phyloP scores from a whole-genome alignment of 148 eudicot genomes.

The Rhododendron molle region DNA sequence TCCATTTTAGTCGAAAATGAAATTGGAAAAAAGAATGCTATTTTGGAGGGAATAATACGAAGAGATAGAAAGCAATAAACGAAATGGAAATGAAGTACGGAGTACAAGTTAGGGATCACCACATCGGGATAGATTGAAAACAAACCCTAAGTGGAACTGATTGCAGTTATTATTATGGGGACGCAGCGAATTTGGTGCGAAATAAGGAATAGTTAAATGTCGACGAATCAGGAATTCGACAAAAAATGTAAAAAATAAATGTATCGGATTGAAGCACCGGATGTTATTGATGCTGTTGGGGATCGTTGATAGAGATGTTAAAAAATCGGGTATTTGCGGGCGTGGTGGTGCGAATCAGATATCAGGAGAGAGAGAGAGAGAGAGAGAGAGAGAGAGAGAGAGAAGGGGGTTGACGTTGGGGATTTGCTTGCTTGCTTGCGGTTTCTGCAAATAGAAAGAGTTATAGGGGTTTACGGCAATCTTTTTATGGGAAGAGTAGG shows the following conservation, averaged over 20 bases:
- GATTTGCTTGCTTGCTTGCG: not conserved
- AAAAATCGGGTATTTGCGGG: not conserved
- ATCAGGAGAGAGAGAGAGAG: not conserved
- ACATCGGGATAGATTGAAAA: not conserved
- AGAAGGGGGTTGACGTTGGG: not conserved
- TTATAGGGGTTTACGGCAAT: not conserved
- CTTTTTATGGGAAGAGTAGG: not conserved
- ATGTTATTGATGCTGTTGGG: not conserved
- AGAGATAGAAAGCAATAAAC: not conserved
- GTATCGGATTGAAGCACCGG: not conserved
- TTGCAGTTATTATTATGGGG: not conserved
- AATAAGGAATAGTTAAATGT: not conserved
- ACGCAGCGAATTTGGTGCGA: not conserved
- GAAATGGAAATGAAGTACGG: not conserved
- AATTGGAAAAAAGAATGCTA: not conserved
- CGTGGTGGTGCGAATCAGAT: not conserved
- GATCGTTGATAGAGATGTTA: not conserved
- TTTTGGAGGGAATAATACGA: not conserved
- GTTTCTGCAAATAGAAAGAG: not conserved
- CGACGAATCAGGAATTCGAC: not conserved
- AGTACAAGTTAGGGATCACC: not conserved
- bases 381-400: conserved; percentile 1
- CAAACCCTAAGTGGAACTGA: not conserved
- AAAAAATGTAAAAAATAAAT: not conserved
- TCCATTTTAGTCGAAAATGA: not conserved